Conservation (phyloP, 352 stramenopile genomes). For the Phytophthora rubi region DNA sequence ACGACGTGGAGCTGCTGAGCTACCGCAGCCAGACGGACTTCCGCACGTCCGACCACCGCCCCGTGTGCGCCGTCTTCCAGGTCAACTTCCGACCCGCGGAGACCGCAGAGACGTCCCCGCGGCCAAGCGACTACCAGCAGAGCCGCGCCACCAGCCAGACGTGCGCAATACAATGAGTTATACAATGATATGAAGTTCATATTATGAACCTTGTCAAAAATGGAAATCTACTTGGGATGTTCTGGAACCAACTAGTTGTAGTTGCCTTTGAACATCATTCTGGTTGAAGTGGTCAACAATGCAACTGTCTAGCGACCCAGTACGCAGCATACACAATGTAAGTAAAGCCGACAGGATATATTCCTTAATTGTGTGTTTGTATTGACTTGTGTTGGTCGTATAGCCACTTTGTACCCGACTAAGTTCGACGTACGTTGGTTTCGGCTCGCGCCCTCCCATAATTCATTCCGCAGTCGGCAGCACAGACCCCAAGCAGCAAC, state of each 20-base stretch:
- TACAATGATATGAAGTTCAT: neutral
- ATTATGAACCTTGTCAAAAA: neutral
- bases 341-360: too few species aligned
- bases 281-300: neutral
- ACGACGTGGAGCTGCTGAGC: constrained; percentile 62
- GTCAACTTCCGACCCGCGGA: constrained; percentile 41
- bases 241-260: neutral
- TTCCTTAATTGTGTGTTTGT: neutral
- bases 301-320: neutral
- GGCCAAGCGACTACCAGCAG: constrained; percentile 3
- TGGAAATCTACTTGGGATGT: neutral
- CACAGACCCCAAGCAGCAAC: neutral
- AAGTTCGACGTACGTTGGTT: constrained; percentile 3
- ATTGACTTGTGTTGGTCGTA: neutral
- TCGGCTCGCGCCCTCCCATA: neutral
- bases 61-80: constrained; percentile 71
- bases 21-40: constrained; percentile 77
- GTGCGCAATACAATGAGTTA: constrained; percentile 22
- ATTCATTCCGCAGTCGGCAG: neutral
- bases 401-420: neutral
- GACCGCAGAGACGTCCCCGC: constrained; percentile 10
- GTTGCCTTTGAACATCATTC: neutral
- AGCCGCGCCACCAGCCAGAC: constrained; percentile 27
- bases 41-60: constrained; percentile 77
- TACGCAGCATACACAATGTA: neutral